phyloP scores from a whole-genome alignment of 352 stramenopile genomes.

The Phytopythium mirpurense region DNA sequence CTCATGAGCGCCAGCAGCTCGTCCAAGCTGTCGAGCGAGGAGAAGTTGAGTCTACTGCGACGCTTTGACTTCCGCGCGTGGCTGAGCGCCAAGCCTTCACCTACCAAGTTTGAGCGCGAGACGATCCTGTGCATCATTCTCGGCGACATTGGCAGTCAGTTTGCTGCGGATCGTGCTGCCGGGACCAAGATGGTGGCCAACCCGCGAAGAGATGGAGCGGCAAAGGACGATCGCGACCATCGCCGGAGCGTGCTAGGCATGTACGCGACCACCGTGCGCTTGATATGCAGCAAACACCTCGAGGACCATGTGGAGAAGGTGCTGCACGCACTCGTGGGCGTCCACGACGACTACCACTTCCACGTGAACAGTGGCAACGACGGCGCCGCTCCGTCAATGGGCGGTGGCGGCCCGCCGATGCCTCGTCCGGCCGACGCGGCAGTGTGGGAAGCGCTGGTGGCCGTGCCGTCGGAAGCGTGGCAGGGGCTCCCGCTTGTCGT shows the following conservation, averaged over 20 bases:
- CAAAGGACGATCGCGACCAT: conserved; percentile 11
- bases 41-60: conserved; percentile 64
- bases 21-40: conserved; percentile 58
- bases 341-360: conserved; percentile 81
- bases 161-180: conserved; percentile 33
- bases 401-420: conserved; percentile 5
- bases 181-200: not conserved
- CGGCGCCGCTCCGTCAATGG: not conserved
- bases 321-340: conserved; percentile 68
- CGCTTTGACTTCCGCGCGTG: conserved; percentile 78
- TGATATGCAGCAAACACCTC: conserved; percentile 61
- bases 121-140: conserved; percentile 77
- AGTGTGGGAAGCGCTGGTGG: conserved; percentile 64
- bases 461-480: conserved; percentile 40
- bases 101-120: conserved; percentile 78
- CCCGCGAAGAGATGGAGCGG: not conserved
- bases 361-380: conserved; percentile 17
- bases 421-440: conserved; percentile 53
- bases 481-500: conserved; percentile 36
- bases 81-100: conserved; percentile 50
- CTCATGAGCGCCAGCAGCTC: conserved; percentile 73
- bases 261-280: conserved; percentile 62
- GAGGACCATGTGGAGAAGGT: conserved; percentile 83
- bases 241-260: conserved; percentile 58
- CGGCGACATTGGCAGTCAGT: conserved; percentile 55